Conservation (phyloP, 768 basidiomycete genomes). For the Pulveroboletus frians region DNA sequence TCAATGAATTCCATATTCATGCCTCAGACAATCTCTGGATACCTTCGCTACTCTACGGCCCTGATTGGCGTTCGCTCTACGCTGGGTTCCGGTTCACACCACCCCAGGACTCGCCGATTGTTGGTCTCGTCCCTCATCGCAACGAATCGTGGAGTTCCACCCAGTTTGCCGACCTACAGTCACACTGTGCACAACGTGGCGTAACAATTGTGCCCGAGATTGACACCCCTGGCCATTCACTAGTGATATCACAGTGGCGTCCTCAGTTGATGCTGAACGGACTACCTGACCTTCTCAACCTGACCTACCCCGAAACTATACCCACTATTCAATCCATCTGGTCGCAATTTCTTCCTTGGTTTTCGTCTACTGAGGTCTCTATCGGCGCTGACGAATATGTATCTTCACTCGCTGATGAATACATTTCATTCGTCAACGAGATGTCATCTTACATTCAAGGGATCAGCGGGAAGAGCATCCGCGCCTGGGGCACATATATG, state of each 20-base stretch:
- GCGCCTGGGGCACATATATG: slow-evolving; percentile 41
- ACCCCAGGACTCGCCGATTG: slow-evolving; percentile 28
- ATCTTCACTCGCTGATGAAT: slow-evolving; percentile 35
- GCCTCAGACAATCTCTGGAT: slow-evolving; percentile 43
- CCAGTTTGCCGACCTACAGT: slow-evolving; percentile 33
- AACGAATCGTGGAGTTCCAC: slow-evolving; percentile 39
- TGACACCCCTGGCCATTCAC: slow-evolving; percentile 41
- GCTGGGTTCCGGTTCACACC: slow-evolving; percentile 41
- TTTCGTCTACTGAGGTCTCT: slow-evolving; percentile 36
- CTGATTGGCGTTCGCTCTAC: slow-evolving; percentile 38
- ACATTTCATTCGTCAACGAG: slow-evolving; percentile 39
- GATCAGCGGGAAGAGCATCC: slow-evolving; percentile 34
- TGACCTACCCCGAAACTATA: slow-evolving; percentile 38
- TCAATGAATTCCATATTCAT: slow-evolving; percentile 41
- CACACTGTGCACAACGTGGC: slow-evolving; percentile 34
- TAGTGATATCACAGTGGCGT: slow-evolving; percentile 43
- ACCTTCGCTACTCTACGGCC: slow-evolving; percentile 34
- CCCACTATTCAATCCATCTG: slow-evolving; percentile 40
- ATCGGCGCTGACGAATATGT: slow-evolving; percentile 45
- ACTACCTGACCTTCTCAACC: slow-evolving; percentile 35
- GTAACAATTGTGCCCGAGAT: slow-evolving; percentile 40
- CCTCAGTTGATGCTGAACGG: slow-evolving; percentile 36
- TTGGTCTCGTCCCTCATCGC: slow-evolving; percentile 32
- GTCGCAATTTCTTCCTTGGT: slow-evolving; percentile 39
- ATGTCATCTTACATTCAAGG: slow-evolving; percentile 36